Evolutionary conservation across 164 flowering plant species (phyloP), one percentile per base, ranked within the genome.

Genomic region (Vitis riparia): DNA sequence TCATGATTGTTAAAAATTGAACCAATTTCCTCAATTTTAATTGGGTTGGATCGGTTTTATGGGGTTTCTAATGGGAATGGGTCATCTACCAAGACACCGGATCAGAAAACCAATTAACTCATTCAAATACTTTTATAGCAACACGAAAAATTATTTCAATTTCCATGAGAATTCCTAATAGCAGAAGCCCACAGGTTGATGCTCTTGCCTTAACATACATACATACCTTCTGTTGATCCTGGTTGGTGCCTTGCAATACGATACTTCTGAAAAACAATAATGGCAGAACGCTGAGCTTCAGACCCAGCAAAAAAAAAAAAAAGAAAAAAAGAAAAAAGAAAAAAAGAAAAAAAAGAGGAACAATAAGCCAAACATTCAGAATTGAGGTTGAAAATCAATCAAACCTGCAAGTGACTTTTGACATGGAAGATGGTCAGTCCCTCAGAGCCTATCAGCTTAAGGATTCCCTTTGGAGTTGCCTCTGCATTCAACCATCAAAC

Each of bases 401-500:
- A 1, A 15, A 85, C 89, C 89, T 86, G 93, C 66, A 89, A 67
- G 77, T 89, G 93, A 71, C 93, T 89, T 75, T 87, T 89, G 37
- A 89, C 83, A 74, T 89, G 93, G 57, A 76, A 85, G 81, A 89
- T 82, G 37, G 91, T 87, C 75, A 89, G 79, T 17, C 87, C 87
- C 2, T 89, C 79, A 13, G 86, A 70, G 27, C 82, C 79, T 89
- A 89, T 87, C 70, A 80, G 73, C 76, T 78, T 84, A 70, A 85
- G 74, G 57, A 89, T 86, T 62, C 81, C 86, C 82, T 87, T 89
- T 23, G 91, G 93, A 56, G 91, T 89, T 66, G 91, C 91, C 80
- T 80, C 93, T 89, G 70, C 66, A 51, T 65, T 68, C 32, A 59
- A 56, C 53, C 55, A 66, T 37, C 27, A 67, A 66, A 30, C 19